Conservation (phyloP, 352 stramenopile genomes). For the Pythium insidiosum region DNA sequence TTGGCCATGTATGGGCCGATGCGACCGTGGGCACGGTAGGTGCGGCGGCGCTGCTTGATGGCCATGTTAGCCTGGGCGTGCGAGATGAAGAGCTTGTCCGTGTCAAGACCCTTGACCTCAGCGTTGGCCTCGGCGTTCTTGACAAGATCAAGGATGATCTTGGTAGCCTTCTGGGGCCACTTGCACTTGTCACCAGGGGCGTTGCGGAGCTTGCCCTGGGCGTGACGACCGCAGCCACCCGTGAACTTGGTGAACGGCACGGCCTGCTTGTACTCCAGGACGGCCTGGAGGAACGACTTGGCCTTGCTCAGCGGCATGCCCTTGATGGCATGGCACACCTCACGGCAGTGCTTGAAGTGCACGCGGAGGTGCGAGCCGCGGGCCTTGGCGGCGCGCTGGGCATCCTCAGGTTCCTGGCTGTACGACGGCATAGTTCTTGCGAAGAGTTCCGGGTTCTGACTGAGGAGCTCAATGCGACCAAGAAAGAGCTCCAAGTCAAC, state of each 20-base stretch:
- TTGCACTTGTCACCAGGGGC: conserved; percentile 95
- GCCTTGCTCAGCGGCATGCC: conserved; percentile 95
- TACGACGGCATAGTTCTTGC: conserved; percentile 75
- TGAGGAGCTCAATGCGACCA: conserved; percentile 9
- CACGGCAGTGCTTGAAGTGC: conserved; percentile 99
- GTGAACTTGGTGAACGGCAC: conserved; percentile 99
- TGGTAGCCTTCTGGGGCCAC: conserved; percentile 98
- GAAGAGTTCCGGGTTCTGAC: conserved; percentile 78
- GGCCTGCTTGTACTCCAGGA: conserved; percentile 96
- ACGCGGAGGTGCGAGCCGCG: conserved; percentile 96
- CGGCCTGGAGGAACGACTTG: conserved; percentile 94
- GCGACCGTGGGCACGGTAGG: conserved; percentile 97
- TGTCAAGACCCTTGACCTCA: conserved; percentile 97
- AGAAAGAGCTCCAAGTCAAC: neutral
- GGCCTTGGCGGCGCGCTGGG: conserved; percentile 89
- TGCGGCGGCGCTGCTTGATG: conserved; percentile 97
- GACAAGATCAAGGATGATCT: conserved; percentile 97
- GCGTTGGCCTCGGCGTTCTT: conserved; percentile 99
- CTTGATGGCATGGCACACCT: conserved; percentile 98
- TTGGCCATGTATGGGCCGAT: conserved; percentile 98
- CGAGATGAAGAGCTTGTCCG: conserved; percentile 94
- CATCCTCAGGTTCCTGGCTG: conserved; percentile 88
- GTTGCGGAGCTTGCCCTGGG: conserved; percentile 94
- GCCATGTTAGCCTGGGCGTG: conserved; percentile 97
- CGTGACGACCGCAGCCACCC: conserved; percentile 96